Evolutionary conservation across 257 asterid genomes (phyloP), one percentile per base, ranked within the genome.

Genomic region (Buddleja alternifolia): DNA sequence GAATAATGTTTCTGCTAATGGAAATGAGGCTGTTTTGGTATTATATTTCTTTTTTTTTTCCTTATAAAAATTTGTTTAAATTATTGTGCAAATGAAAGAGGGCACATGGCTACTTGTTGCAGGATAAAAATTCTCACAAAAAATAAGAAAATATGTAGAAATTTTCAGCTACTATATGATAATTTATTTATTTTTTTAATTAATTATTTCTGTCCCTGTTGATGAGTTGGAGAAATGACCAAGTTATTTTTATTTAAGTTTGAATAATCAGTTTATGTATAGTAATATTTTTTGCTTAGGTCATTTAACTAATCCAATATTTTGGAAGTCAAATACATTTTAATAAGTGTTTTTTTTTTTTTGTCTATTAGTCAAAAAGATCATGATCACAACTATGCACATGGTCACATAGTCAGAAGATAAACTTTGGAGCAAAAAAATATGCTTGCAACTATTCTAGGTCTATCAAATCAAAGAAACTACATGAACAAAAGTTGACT

Each of bases 191-290:
- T 29, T 29, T 29, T 29, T 44, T 32, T 62, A 56, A 64, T 4
- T 52, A 69, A 67, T 36, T n/a, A 47, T 65, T 58, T 17, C 42
- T 69, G 77, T 78, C 69, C 15, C 23, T 71, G 23, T 79, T 41
- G 57, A 40, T 46, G 68, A 50, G 75, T 66, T 60, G 73, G 69
- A 55, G 75, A 60, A 53, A 61, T 53, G 62, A 65, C 47, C 20
- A 75, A 51, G 20, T 59, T 72, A 10, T 70, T 62, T 15, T 24
- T 52, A 60, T n/a, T n/a, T n/a, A n/a, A n/a, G n/a, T n/a, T n/a
- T n/a, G n/a, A 29, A 29, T 29, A 29, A 29, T 5, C 2, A 29
- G 34, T 29, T 29, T 5, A 29, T 29, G 34, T 29, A 37, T 34
- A 56, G 7, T 16, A 11, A 17, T 60, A 12, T 55, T 52, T 46